Evolutionary conservation across 2,329 filamentous ascomycete genomes (phyloP).

Genomic region (Xylariales sp.): DNA sequence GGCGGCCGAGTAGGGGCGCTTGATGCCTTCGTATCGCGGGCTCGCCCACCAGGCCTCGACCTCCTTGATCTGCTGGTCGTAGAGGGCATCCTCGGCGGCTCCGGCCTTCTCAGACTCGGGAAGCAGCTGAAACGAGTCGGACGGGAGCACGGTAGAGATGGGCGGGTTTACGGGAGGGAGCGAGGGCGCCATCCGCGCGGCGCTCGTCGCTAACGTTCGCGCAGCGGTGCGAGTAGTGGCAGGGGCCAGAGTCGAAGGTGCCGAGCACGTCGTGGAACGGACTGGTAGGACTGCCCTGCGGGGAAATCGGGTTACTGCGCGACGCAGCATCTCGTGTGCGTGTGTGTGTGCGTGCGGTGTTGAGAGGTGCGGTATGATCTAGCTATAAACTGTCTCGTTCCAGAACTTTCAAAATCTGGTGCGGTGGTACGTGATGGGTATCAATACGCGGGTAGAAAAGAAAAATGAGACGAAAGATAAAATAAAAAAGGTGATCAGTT

Average conservation of each 20-base stretch:
- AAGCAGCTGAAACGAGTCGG: slow-evolving; percentile 83
- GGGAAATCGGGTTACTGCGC: slow-evolving; percentile 19
- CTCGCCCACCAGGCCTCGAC: slow-evolving; percentile 89
- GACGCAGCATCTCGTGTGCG: slow-evolving; percentile 29
- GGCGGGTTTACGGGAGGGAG: slow-evolving; percentile 53
- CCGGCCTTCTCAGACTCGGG: slow-evolving; percentile 74
- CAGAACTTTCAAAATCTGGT: too few species aligned
- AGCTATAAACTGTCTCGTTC: too few species aligned
- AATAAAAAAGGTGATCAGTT: too few species aligned
- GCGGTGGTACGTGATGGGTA: too few species aligned
- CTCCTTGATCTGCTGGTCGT: slow-evolving; percentile 76
- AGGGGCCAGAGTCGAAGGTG: too few species aligned
- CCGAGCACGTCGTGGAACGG: slow-evolving; percentile 8
- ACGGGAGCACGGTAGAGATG: slow-evolving; percentile 55
- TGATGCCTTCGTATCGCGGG: slow-evolving; percentile 82
- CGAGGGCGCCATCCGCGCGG: slow-evolving; percentile 48
- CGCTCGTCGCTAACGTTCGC: slow-evolving; percentile 34
- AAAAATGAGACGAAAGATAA: too few species aligned
- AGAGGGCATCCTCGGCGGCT: slow-evolving; percentile 77
- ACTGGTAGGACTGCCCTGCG: slow-evolving; percentile 14
- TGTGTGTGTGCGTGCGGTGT: too few species aligned
- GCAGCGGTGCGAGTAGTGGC: slow-evolving; percentile 6
- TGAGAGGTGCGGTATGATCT: too few species aligned
- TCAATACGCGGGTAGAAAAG: too few species aligned
- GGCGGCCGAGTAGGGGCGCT: slow-evolving; percentile 81